Percentiles rank a stretch among this genome's conserved stretches.
Conservation (phyloP, 371 early-diverging fungal species). For the Nematocida ironsii region DNA sequence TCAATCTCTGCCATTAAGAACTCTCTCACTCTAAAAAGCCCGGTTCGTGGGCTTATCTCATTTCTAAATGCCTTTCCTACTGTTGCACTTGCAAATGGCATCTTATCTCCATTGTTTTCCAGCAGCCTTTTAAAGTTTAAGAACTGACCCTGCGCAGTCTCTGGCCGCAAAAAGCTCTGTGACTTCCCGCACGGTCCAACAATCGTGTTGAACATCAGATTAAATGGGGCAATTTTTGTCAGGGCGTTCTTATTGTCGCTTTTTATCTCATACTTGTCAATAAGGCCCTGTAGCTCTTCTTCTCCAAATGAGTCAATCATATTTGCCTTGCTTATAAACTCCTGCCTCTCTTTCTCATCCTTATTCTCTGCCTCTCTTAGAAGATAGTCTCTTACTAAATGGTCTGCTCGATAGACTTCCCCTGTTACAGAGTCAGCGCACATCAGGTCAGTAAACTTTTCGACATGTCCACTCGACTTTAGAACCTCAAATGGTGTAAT, state of each 20-base stretch:
- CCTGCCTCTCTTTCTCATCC: conserved; percentile 72
- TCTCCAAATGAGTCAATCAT: conserved; percentile 73
- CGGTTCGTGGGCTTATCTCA: conserved; percentile 95
- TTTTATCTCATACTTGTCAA: conserved; percentile 79
- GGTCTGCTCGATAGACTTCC: conserved; percentile 94
- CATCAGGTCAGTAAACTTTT: conserved; percentile 97
- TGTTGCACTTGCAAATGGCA: conserved; percentile 97
- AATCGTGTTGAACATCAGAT: conserved; percentile 94
- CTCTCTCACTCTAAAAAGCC: conserved; percentile 92
- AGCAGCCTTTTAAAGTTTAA: conserved; percentile 90
- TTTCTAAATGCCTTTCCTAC: conserved; percentile 98
- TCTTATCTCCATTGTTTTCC: conserved; percentile 90
- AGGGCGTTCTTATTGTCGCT: conserved; percentile 73
- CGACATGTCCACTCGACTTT: conserved; percentile 98
- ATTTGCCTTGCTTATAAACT: conserved; percentile 69
- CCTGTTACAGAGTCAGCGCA: conserved; percentile 79
- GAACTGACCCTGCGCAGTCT: conserved; percentile 99
- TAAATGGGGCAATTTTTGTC: conserved; percentile 86
- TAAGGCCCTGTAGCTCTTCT: conserved; percentile 79
- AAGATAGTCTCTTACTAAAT: conserved; percentile 86
- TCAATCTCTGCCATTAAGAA: conserved; percentile 99
- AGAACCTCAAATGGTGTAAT: conserved; percentile 92
- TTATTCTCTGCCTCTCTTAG: conserved; percentile 80
- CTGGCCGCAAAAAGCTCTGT: conserved; percentile 85
- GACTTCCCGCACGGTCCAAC: conserved; percentile 91